These are phyloP conservation scores for Dothidotthia symphoricarpi DNA, from an alignment of 2,329 filamentous ascomycete genomes.

Conservation along the genomic window DNA sequence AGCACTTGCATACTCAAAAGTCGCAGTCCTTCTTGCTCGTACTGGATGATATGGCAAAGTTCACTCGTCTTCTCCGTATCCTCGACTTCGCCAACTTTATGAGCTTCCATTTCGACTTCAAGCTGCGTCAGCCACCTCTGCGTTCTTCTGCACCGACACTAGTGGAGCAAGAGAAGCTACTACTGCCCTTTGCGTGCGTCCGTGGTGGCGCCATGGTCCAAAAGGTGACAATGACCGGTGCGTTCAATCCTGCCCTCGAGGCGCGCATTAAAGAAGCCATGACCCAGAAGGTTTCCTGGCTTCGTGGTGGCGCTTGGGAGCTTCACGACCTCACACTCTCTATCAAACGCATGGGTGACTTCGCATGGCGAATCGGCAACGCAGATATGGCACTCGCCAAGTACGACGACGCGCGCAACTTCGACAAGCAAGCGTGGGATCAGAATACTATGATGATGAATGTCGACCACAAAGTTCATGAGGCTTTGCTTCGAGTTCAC, in stretches of 20 bases:
- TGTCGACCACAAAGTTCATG: too few relatives aligned
- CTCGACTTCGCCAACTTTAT: slow-evolving; percentile 7
- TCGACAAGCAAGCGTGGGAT: background rate
- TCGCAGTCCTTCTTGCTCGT: slow-evolving; percentile 1
- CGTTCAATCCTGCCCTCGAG: background rate
- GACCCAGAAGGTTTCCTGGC: slow-evolving; percentile 5
- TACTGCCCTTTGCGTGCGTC: slow-evolving; percentile 2
- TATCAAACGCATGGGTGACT: slow-evolving; percentile 5
- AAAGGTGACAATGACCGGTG: slow-evolving; percentile 1
- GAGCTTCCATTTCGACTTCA: slow-evolving; percentile 1
- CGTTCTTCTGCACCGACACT: background rate
- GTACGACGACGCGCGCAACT: slow-evolving; percentile 1
- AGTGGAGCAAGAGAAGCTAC: background rate
- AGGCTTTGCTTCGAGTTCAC: too few relatives aligned
- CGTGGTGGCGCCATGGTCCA: slow-evolving; percentile 1
- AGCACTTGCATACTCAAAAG: background rate
- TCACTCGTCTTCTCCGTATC: slow-evolving; percentile 4
- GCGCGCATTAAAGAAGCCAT: slow-evolving; percentile 1
- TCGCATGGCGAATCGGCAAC: slow-evolving; percentile 1
- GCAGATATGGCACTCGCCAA: slow-evolving; percentile 2
- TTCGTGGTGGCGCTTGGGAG: slow-evolving; percentile 4
- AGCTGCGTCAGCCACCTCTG: background rate
- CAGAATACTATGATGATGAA: slow-evolving; percentile 1
- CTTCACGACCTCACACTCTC: slow-evolving; percentile 3
- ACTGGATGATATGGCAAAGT: slow-evolving; percentile 5